Conservation (phyloP, 495 filamentous ascomycete genomes). For the Aspergillus kassunensis region DNA sequence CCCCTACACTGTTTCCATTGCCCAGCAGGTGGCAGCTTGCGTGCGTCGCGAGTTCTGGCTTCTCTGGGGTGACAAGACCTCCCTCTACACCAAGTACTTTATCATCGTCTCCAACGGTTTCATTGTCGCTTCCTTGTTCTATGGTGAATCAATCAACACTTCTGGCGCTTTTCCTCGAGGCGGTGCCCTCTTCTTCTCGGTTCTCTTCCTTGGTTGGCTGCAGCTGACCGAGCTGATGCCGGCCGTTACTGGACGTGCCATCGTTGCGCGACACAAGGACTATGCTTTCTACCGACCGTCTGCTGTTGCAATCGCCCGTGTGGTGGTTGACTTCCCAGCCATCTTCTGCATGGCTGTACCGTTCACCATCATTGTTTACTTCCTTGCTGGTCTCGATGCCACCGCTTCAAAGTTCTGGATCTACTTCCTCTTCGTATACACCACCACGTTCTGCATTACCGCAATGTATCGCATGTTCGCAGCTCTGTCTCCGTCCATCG, state of each 20-base stretch:
- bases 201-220: slow-evolving; percentile 72
- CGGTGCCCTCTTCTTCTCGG: slow-evolving; percentile 68
- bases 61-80: slow-evolving; percentile 65
- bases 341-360: slow-evolving; percentile 58
- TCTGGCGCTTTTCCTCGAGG: slow-evolving; percentile 65
- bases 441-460: slow-evolving; percentile 63
- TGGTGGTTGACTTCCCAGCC: slow-evolving; percentile 65
- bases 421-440: slow-evolving; percentile 67
- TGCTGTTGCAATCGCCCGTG: slow-evolving; percentile 63
- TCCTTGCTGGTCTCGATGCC: slow-evolving; percentile 61
- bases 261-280: slow-evolving; percentile 63
- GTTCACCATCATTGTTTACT: slow-evolving; percentile 66
- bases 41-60: slow-evolving; percentile 75
- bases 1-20: slow-evolving; percentile 66
- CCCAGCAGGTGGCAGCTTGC: slow-evolving; percentile 65
- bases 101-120: slow-evolving; percentile 72
- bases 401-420: slow-evolving; percentile 69
- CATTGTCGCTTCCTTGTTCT: slow-evolving; percentile 72
- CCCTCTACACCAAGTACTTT: slow-evolving; percentile 73
- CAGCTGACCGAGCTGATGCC: slow-evolving; percentile 69
- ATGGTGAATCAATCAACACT: slow-evolving; percentile 58
- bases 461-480: slow-evolving; percentile 75
- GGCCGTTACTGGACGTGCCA: slow-evolving; percentile 58
- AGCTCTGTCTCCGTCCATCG: slow-evolving; percentile 63
- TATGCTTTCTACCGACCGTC: slow-evolving; percentile 80